Evolutionary conservation across 2,329 filamentous ascomycete species (phyloP), one percentile per base, ranked within the genome.

Genomic region (Colletotrichum trifolii): DNA sequence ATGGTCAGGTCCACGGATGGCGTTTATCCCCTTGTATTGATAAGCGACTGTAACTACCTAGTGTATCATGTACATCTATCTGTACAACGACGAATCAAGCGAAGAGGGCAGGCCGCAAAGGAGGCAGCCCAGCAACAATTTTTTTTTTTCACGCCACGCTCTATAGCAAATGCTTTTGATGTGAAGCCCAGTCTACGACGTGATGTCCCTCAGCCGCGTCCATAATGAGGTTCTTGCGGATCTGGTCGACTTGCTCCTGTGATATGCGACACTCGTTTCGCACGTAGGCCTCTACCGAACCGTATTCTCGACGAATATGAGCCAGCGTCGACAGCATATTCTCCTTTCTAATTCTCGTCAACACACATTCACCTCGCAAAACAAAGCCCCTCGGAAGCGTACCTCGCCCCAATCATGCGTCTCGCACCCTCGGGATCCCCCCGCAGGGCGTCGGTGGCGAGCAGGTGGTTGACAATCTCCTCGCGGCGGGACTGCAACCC

Each of bases 261-360:
- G 79, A 82, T 40, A 93, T 73, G 11, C 87, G 83, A 71, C 89
- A 89, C 38, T 85, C 76, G 12, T 85, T 78, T 59, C 80, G 77
- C 68, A 92, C 79, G 76, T 92, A 94, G 12, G 77, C 76, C 73
- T 92, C 89, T 2, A 86, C 82, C 2, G 89, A 85, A 3, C 89
- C 90, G 76, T 87, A 91, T 66, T 84, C 81, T 35, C 80, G 76
- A 52, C 85, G 79, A 50, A 93, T 78, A 79, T 87, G 84, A 54
- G 82, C 75, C 7, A 86, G 72, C 8, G 81, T 83, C n/a, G 72
- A 77, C 34, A 81, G 69, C 82, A 86, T 85, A 63, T 76, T 79
- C 70, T 82, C 80, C 15, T 80, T 81, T 50, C 81, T 82, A 59
- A 54, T 12, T 8, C 25, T 36, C 13, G 49, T 34, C 11, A 9